These are phyloP conservation scores for Aspergillus uvarum DNA, from an alignment of 2,329 filamentous ascomycete genomes.

Conservation along the genomic window DNA sequence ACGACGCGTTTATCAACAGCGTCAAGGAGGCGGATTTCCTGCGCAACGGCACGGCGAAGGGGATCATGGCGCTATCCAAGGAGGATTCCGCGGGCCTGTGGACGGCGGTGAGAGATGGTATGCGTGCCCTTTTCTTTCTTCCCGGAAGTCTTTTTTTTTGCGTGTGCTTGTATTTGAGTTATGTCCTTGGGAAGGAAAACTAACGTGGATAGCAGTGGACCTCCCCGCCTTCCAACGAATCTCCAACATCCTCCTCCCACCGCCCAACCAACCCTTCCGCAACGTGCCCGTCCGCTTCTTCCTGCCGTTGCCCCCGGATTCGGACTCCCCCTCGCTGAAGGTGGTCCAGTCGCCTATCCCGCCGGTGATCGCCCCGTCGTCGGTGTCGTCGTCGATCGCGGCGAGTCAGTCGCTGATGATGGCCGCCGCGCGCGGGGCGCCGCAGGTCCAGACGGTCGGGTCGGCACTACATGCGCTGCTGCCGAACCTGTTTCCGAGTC, in stretches of 20 bases:
- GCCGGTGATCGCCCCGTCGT: constrained; percentile 40
- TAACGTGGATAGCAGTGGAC: constrained; percentile 57
- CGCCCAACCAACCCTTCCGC: constrained; percentile 67
- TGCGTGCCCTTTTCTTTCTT: constrained; percentile 22
- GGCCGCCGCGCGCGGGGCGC: constrained; percentile 22
- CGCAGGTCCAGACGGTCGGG: constrained; percentile 69
- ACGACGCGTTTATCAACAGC: constrained; percentile 67
- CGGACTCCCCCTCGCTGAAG: constrained; percentile 52
- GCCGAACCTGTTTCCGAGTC: constrained; percentile 82
- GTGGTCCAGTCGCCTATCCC: constrained; percentile 75
- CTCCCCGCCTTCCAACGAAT: constrained; percentile 70
- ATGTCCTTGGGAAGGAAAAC: too few relatives aligned
- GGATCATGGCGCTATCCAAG: constrained; percentile 85
- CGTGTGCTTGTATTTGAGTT: too few relatives aligned
- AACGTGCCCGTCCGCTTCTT: constrained; percentile 89
- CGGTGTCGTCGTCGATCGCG: constrained; percentile 11
- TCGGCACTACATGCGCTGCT: constrained; percentile 72
- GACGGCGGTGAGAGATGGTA: constrained; percentile 73
- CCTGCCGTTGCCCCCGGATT: constrained; percentile 65
- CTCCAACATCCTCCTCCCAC: constrained; percentile 70
- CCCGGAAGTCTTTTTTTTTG: too few relatives aligned
- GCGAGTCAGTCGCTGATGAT: constrained; percentile 22
- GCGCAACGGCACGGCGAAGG: constrained; percentile 81
- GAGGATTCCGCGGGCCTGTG: constrained; percentile 80
- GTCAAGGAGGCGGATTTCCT: constrained; percentile 84